Evolutionary conservation across 2,329 filamentous ascomycete genomes (phyloP).

Genomic region (Phyllosticta capitalensis): DNA sequence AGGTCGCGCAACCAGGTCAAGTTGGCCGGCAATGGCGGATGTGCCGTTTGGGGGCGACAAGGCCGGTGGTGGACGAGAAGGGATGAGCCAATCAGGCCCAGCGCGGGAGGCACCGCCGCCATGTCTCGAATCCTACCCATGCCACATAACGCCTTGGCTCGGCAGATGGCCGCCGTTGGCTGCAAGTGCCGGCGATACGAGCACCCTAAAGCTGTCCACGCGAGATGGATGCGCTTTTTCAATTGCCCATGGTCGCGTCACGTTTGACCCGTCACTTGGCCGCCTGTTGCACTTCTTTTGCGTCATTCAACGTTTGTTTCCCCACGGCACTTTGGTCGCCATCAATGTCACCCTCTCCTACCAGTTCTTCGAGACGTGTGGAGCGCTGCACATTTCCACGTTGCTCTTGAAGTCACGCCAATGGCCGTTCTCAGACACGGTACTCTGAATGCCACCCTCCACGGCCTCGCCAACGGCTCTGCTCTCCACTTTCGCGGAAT

Average conservation of each 20-base stretch:
- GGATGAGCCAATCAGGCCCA: not conserved
- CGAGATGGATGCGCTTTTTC: not conserved
- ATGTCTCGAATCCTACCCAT: not conserved
- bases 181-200: not conserved
- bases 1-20: not conserved
- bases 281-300: not conserved
- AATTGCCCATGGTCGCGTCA: not conserved
- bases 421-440: constrained; percentile 8
- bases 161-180: not conserved
- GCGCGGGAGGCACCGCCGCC: not conserved
- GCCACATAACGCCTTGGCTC: not conserved
- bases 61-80: not conserved
- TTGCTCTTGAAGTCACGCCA: not conserved
- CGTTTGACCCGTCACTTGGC: not conserved
- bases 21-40: not conserved
- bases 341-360: not conserved
- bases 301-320: not conserved
- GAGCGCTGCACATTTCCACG: not conserved
- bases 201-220: not conserved
- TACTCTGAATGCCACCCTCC: constrained; percentile 12
- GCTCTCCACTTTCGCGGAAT: constrained; percentile 15
- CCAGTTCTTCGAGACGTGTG: not conserved
- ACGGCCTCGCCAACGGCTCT: constrained; percentile 5
- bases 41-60: not conserved
- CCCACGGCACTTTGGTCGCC: not conserved